Base-by-base conservation (phyloP, 179 eudicot genomes). In the Corrigiola litoralis region DNA sequence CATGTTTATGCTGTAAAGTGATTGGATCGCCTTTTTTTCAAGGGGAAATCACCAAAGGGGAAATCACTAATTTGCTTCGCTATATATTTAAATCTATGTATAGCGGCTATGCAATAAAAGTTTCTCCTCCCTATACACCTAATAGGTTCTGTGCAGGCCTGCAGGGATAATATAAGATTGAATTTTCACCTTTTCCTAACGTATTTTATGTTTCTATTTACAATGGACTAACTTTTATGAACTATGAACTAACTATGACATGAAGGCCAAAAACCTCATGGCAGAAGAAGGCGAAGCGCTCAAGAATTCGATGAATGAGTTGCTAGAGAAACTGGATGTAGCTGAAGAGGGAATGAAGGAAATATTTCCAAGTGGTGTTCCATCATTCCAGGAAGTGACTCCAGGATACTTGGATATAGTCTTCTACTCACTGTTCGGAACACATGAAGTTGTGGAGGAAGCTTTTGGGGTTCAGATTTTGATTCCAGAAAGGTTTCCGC, bases 331-430 rank as follows among this genome's bases (percentile, higher is more conserved):
- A 37, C 46, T 51, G 7, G 69, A 65, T 5, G 10, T 65, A 2
- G 59, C 37, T 27, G 59, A 65, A 52, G 33, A 50, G 58, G 69
- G 60, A 49, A 33, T 64, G 57, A 49, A 49, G 25, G 68, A 64
- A 23, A 32, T 64, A 64, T 50, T 12, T 18, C 34, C 29, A 0
- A 37, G 7, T 36, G 68, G 56, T 12, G 13, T 21, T 50, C 58
- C 69, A 25, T 24, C 45, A 1, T 37, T 36, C 24, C 45, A 34
- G 11, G 49, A 52, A 10, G 59, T 34, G 40, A 36, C 36, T 13
- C 69, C 59, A 0, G 69, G 59, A 17, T 65, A 65, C 49, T 49
- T 65, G 60, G 69, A 65, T 18, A 51, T 65, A 14, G 59, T 38
- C 1, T 33, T 65, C 49, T 51, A 42, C 18, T 50, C 59, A 16